A percentile compares a stretch with the other conserved stretches of the same genome.
phyloP scores from a whole-genome alignment of 305 asterid species.

The Fraxinus ornus region DNA sequence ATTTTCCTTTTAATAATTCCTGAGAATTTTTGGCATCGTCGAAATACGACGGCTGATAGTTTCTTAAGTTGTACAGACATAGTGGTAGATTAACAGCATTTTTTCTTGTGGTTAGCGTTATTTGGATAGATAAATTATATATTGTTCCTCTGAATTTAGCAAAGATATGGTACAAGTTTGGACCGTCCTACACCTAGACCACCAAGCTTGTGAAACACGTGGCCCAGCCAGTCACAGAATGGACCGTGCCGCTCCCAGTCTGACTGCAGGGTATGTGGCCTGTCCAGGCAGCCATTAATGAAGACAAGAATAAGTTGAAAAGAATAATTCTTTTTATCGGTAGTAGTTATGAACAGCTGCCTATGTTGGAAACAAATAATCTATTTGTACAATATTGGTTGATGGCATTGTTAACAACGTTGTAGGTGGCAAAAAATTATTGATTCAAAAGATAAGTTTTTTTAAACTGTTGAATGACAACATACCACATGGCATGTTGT shows the following conservation, averaged over 20 bases:
- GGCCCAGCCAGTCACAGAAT: background rate
- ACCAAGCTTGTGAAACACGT: background rate
- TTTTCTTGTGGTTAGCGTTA: background rate
- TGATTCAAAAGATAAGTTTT: background rate
- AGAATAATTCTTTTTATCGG: background rate
- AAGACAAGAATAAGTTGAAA: background rate
- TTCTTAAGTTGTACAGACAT: conserved; percentile 34
- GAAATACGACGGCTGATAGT: background rate
- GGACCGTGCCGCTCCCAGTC: background rate
- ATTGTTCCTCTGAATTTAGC: background rate
- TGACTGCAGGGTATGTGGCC: background rate
- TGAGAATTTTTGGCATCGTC: conserved; percentile 3
- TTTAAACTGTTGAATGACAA: too few relatives aligned
- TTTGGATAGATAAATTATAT: background rate
- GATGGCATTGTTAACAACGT: too few relatives aligned
- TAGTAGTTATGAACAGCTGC: background rate
- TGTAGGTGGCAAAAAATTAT: background rate
- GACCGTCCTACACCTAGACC: background rate
- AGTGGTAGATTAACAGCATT: conserved; percentile 20
- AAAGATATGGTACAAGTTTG: background rate
- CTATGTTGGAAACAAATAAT: background rate
- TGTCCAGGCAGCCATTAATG: background rate
- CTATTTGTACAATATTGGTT: too few relatives aligned
- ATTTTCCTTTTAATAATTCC: background rate
- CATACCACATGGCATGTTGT: background rate